Evolutionary conservation across 345 rosid species (phyloP).

Genomic region (Bruguiera gymnorhiza): DNA sequence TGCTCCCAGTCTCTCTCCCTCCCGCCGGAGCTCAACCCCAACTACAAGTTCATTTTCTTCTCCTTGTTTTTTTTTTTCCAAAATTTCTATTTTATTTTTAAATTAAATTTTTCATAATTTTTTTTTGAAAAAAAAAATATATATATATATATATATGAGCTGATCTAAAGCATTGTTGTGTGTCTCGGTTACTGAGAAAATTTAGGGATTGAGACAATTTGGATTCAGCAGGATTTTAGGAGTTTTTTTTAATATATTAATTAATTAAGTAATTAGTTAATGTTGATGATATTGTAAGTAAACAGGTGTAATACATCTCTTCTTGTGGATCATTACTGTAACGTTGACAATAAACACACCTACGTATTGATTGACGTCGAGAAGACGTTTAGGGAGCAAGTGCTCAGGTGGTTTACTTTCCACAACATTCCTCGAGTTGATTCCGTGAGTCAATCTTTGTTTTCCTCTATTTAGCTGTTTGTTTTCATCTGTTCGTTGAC

Average conservation of each 20-base stretch:
- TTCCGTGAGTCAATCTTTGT: slow-evolving; percentile 55
- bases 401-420: slow-evolving; percentile 91
- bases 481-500: no score
- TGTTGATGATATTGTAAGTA: not conserved
- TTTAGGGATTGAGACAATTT: no score
- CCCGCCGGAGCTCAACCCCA: slow-evolving; percentile 75
- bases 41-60: slow-evolving; percentile 56
- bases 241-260: no score
- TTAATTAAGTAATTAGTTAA: not conserved
- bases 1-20: slow-evolving; percentile 62
- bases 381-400: slow-evolving; percentile 93
- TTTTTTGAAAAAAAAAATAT: no score
- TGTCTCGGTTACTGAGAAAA: not conserved
- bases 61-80: no score
- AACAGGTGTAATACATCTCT: slow-evolving; percentile 96
- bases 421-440: slow-evolving; percentile 82
- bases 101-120: not conserved
- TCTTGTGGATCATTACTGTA: slow-evolving; percentile 63
- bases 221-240: no score
- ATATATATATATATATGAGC: no score
- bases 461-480: not conserved
- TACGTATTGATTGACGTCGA: slow-evolving; percentile 91
- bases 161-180: not conserved
- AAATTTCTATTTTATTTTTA: no score
- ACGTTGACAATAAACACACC: slow-evolving; percentile 48